Evolutionary conservation across 2,329 filamentous ascomycete genomes (phyloP), one percentile per base, ranked within the genome.

Genomic region (Fusarium newnesense): DNA sequence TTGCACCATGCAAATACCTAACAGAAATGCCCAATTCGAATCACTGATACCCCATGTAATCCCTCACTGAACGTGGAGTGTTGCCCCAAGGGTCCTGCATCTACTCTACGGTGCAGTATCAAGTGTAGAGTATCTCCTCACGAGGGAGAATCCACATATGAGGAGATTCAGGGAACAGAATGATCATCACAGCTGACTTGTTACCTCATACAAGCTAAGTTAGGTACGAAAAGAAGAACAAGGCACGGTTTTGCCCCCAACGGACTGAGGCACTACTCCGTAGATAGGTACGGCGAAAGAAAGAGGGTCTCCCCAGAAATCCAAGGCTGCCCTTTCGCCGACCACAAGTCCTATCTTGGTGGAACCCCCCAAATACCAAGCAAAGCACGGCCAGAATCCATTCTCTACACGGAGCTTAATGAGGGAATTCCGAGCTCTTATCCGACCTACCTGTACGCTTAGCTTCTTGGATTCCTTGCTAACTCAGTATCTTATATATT

Each of bases 351-450:
- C 61, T 64, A 56, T 63, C 63, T 58, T 43, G 40, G 67, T 61
- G 67, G 54, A 63, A 53, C 63, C 66, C 67, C 58, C 49, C 18
- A 34, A 69, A 66, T 73, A 73, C 46, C 37, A 39, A 39, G 42
- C 36, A 63, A 62, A 65, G 58, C 61, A 61, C 37, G 57, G 57
- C 61, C 56, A 53, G 39, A 62, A 58, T 46, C 50, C 50, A 62
- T 58, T 36, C 34, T 46, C 57, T 37, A 52, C 64, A 63, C 60
- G 64, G 73, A 73, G 75, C 64, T 67, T 43, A 52, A 52, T 54
- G 67, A 74, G 67, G 72, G 74, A 77, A 75, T 76, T 74, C 74
- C 67, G 68, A 69, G 60, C 37, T 66, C 49, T 60, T 67, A 43
- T 60, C 63, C 61, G 46, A 64, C 37, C 36, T 30, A 10, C 30